Evolutionary conservation across 2,329 filamentous ascomycete genomes (phyloP).

Genomic region (Xylariales sp.): DNA sequence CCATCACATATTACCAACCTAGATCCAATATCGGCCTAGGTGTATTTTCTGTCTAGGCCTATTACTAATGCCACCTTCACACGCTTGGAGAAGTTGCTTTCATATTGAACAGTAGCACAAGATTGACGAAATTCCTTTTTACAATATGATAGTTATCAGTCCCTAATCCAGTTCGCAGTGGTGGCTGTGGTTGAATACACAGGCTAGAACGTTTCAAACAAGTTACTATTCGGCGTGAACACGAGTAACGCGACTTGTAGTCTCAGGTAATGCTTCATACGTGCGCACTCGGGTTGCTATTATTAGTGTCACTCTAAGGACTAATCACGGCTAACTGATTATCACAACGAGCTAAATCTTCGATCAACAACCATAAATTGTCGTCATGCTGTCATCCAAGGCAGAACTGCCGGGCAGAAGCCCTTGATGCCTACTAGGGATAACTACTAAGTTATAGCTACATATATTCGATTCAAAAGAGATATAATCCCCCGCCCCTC

Average conservation of each 20-base stretch:
- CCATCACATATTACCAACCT: not conserved
- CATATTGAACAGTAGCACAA: not conserved
- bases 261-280: not conserved
- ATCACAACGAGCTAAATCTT: conserved; percentile 1
- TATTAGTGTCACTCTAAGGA: not conserved
- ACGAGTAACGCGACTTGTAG: not conserved
- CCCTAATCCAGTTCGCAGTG: not conserved
- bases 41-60: not conserved
- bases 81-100: not conserved
- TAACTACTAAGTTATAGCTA: not conserved
- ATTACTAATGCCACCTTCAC: not conserved
- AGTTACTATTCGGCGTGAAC: not conserved
- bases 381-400: conserved; percentile 26
- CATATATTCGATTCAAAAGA: conserved; percentile 6
- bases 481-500: conserved; percentile 4
- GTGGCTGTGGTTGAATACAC: not conserved
- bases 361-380: conserved; percentile 1
- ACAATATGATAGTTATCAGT: not conserved
- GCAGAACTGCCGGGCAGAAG: conserved; percentile 28
- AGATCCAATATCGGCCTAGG: not conserved
- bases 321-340: conserved; percentile 2
- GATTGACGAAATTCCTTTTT: not conserved
- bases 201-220: conserved; percentile 4
- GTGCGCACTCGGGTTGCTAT: too few species aligned
- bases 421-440: conserved; percentile 10